Evolutionary conservation across 192 early-diverging fungal genomes (phyloP), one percentile per base, ranked within the genome.

Genomic region (Piromyces finnis): DNA sequence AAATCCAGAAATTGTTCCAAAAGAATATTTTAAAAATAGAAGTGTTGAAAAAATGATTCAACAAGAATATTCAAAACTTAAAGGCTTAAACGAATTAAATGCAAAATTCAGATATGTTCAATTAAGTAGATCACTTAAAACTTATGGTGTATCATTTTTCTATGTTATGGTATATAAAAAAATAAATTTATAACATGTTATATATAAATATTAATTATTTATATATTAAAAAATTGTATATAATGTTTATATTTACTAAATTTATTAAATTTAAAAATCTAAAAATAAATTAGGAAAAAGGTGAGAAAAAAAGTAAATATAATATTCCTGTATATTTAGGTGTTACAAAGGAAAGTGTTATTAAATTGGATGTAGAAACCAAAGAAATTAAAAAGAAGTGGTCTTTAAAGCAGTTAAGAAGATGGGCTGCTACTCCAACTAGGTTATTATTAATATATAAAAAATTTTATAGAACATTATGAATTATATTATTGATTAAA

Each of bases 71-170:
- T n/a, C 30, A 5, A 91, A 89, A 83, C 82, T 91, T 9, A 87
- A 89, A 79, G 88, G 89, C 2, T 41, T 90, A 1, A 79, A 82
- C 12, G 89, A 91, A 22, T 82, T 90, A 78, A 89, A 88, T 79
- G 88, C 85, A 36, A 91, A 91, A 80, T 88, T 88, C 77, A 85
- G 86, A 17, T 91, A 89, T 78, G 87, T 91, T 29, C 89, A 90
- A 79, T 81, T 91, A 27, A 84, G 84, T 27, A 81, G 89, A 16
- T 86, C 84, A 11, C 82, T 91, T 27, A 90, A 90, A 83, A 89
- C 88, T 9, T 91, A 91, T 79, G 90, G 90, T 12, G 85, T 87
- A 28, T 86, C 90, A 2, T 91, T 91, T 77, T 91, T 91, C 81
- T 22, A 83, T 9, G 89, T 90, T 35, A 87, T 89, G 79, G 87